These are phyloP conservation scores for Rhodomyrtus tomentosa DNA, from an alignment of 345 rosid genomes.

Conservation along the genomic window DNA sequence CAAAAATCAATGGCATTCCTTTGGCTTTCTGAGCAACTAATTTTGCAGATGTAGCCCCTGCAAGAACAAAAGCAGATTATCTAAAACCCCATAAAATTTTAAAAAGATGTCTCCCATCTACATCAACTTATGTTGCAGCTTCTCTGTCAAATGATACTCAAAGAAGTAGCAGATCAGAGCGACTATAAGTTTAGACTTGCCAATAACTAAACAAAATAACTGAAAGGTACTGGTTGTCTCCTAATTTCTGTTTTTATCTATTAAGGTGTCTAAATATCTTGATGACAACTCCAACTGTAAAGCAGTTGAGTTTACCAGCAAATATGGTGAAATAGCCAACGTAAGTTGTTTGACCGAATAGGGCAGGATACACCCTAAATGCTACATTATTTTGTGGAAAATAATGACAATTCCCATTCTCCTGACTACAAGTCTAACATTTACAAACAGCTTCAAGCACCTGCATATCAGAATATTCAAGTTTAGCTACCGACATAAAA, in stretches of 20 bases:
- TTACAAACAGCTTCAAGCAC: not conserved
- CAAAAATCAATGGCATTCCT: conserved; percentile 75
- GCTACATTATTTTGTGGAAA: not conserved
- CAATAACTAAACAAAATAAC: not conserved
- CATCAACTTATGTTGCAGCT: not conserved
- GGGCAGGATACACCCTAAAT: not conserved
- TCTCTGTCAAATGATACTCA: not conserved
- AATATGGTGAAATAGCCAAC: not conserved
- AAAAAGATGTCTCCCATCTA: not conserved
- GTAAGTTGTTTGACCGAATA: not conserved
- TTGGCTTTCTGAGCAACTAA: conserved; percentile 78
- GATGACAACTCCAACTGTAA: not conserved
- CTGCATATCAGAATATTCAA: not conserved
- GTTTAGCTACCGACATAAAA: not conserved
- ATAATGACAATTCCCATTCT: not conserved
- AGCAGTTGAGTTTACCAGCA: not conserved
- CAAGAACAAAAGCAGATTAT: conserved; percentile 1
- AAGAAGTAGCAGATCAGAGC: not conserved
- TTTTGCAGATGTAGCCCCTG: conserved; percentile 41
- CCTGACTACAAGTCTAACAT: not conserved
- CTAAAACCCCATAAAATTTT: not conserved
- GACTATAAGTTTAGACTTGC: not conserved
- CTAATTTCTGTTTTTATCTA: not conserved
- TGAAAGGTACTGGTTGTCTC: not conserved
- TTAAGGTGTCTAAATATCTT: not conserved